A percentile compares a stretch with the other conserved stretches of the same genome.
Conservation (phyloP, 2,329 filamentous ascomycete genomes). For the Ceratocystis cacaofunesta region DNA sequence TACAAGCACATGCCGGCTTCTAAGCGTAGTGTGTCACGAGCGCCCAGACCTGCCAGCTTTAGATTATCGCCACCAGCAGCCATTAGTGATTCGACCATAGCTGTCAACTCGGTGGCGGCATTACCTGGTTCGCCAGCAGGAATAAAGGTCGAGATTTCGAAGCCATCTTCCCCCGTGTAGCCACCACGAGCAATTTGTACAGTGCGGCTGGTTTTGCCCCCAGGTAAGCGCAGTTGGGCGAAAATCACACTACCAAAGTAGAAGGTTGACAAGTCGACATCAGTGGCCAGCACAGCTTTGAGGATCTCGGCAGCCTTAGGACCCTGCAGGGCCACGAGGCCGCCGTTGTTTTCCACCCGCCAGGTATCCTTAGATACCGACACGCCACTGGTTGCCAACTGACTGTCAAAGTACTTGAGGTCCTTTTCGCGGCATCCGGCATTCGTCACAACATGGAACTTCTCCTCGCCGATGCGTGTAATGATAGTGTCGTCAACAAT, state of each 20-base stretch:
- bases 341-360: constrained; percentile 55
- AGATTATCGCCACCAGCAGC: constrained; percentile 46
- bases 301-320: constrained; percentile 61
- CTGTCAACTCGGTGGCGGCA: constrained; percentile 39
- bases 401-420: constrained; percentile 54
- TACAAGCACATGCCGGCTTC: constrained; percentile 99
- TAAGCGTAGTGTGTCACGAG: constrained; percentile 78
- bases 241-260: constrained; percentile 68
- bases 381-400: constrained; percentile 48
- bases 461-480: constrained; percentile 56
- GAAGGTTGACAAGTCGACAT: constrained; percentile 46
- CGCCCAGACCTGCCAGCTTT: constrained; percentile 74
- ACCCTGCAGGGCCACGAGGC: constrained; percentile 80
- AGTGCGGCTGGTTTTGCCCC: constrained; percentile 29
- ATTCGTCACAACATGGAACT: constrained; percentile 91
- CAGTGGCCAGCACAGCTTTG: constrained; percentile 41
- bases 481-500: constrained; percentile 93
- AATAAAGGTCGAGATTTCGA: constrained; percentile 71
- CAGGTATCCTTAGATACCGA: constrained; percentile 42
- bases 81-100: constrained; percentile 50
- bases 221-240: constrained; percentile 48
- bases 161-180: constrained; percentile 96
- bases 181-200: constrained; percentile 69
- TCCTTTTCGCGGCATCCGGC: constrained; percentile 86
- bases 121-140: constrained; percentile 38